Conservation (phyloP, 177 flowering plant species). For the Vitis hybrid region DNA sequence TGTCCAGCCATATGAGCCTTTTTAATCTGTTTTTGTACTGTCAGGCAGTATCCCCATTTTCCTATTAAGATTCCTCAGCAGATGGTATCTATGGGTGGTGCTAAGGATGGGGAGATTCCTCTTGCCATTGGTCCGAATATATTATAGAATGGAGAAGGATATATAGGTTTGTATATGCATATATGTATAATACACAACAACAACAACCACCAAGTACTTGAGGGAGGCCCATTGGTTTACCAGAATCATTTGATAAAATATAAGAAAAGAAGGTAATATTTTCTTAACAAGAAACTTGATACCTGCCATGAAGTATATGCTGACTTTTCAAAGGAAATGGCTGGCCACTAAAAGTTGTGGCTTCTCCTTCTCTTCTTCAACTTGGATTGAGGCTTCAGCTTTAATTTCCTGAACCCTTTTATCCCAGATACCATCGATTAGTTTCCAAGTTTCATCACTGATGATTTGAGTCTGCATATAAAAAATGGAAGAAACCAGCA, state of each 20-base stretch:
- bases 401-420: slow-evolving; percentile 73
- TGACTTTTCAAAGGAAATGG: slow-evolving; percentile 61
- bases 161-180: too few relatives aligned
- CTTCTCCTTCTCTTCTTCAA: slow-evolving; percentile 61
- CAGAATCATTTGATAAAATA: not conserved
- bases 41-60: not conserved
- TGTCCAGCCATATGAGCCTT: not conserved
- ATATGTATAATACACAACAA: too few relatives aligned
- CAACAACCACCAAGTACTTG: too few relatives aligned
- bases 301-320: slow-evolving; percentile 3
- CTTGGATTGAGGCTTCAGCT: slow-evolving; percentile 43
- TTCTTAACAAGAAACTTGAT: not conserved
- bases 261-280: not conserved
- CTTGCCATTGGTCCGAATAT: too few relatives aligned
- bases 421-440: slow-evolving; percentile 86
- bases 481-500: not conserved
- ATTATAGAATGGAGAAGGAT: too few relatives aligned
- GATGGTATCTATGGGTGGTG: too few relatives aligned
- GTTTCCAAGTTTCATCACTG: slow-evolving; percentile 91
- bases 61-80: too few relatives aligned
- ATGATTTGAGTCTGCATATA: slow-evolving; percentile 73
- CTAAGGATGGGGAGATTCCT: too few relatives aligned
- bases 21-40: not conserved
- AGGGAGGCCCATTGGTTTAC: too few relatives aligned
- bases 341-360: slow-evolving; percentile 76